Evolutionary conservation across 73 alveolate species (phyloP).

Genomic region (Paramecium caudatum): DNA sequence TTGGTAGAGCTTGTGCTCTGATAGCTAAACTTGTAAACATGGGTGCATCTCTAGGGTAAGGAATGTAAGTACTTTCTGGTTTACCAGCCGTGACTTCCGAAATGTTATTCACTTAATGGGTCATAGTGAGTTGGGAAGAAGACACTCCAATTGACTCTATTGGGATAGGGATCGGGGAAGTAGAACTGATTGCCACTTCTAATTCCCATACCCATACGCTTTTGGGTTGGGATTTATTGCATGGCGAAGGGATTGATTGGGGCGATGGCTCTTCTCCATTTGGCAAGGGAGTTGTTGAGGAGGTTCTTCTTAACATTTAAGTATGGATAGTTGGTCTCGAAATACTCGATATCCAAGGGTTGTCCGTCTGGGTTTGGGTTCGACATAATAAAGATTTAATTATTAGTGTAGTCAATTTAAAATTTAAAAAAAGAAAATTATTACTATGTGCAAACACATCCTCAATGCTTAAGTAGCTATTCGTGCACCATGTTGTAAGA

Average conservation of each 20-base stretch:
- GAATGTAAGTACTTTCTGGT: slow-evolving; percentile 31
- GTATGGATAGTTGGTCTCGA: slow-evolving; percentile 73
- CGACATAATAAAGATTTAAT: slow-evolving; percentile 48
- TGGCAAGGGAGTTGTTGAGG: slow-evolving; percentile 48
- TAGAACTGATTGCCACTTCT: slow-evolving; percentile 75
- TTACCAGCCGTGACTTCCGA: slow-evolving; percentile 42
- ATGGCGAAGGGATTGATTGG: slow-evolving; percentile 73
- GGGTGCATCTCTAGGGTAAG: slow-evolving; percentile 59
- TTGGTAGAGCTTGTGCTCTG: slow-evolving; percentile 68
- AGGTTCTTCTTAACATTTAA: slow-evolving; percentile 71
- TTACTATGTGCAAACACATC: slow-evolving; percentile 93
- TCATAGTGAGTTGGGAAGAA: slow-evolving; percentile 76
- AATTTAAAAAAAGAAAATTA: slow-evolving; percentile 18
- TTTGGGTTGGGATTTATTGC: slow-evolving; percentile 72
- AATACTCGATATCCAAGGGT: slow-evolving; percentile 37
- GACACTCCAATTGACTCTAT: slow-evolving; percentile 68
- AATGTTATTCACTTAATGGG: slow-evolving; percentile 57
- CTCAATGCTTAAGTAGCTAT: slow-evolving; percentile 93
- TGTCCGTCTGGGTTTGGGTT: slow-evolving; percentile 59
- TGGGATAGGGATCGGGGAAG: slow-evolving; percentile 75
- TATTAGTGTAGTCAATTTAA: slow-evolving; percentile 39
- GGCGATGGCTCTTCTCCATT: slow-evolving; percentile 75
- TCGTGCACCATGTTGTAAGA: slow-evolving; percentile 92
- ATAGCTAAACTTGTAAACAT: slow-evolving; percentile 58
- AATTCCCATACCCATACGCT: slow-evolving; percentile 70